Evolutionary conservation across 352 stramenopile species (phyloP).

Genomic region (Lagenidium sp.): DNA sequence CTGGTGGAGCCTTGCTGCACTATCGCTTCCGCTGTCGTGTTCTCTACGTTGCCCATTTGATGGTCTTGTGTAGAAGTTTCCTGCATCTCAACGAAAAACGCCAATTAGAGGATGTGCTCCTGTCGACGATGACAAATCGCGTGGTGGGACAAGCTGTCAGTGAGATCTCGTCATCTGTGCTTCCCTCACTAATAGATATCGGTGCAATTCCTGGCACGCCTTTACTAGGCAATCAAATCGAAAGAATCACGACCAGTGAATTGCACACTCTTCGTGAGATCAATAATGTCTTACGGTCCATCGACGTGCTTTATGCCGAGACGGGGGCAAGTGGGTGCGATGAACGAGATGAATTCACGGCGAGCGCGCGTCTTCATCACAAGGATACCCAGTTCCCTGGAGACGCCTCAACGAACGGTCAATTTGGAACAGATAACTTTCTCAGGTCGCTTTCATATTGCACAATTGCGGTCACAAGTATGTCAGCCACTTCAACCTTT

Average conservation of each 20-base stretch:
- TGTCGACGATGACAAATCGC: too few species aligned
- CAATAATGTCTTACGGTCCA: conserved; percentile 19
- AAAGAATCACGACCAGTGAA: conserved; percentile 23
- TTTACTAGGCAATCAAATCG: too few species aligned
- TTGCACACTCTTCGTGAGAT: conserved; percentile 27
- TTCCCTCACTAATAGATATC: too few species aligned
- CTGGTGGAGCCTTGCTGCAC: conserved; percentile 24
- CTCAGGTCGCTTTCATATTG: conserved; percentile 29
- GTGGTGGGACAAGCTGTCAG: too few species aligned
- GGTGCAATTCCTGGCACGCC: too few species aligned
- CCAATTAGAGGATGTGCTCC: too few species aligned
- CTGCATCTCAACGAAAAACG: conserved; percentile 31
- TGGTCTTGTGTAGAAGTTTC: conserved; percentile 31
- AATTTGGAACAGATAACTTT: conserved; percentile 5
- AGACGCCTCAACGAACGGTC: not conserved
- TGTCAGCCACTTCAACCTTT: conserved; percentile 11
- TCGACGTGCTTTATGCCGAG: conserved; percentile 33
- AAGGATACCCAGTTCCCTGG: conserved; percentile 25
- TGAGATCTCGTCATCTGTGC: too few species aligned
- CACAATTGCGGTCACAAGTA: conserved; percentile 20
- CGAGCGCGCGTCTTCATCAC: too few species aligned
- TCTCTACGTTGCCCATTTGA: conserved; percentile 27
- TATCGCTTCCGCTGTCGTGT: conserved; percentile 17
- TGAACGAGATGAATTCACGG: too few species aligned
- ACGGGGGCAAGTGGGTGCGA: too few species aligned